These are phyloP conservation scores for Xylariaceae sp. DNA, from an alignment of 2,329 filamentous ascomycete genomes.

Conservation along the genomic window DNA sequence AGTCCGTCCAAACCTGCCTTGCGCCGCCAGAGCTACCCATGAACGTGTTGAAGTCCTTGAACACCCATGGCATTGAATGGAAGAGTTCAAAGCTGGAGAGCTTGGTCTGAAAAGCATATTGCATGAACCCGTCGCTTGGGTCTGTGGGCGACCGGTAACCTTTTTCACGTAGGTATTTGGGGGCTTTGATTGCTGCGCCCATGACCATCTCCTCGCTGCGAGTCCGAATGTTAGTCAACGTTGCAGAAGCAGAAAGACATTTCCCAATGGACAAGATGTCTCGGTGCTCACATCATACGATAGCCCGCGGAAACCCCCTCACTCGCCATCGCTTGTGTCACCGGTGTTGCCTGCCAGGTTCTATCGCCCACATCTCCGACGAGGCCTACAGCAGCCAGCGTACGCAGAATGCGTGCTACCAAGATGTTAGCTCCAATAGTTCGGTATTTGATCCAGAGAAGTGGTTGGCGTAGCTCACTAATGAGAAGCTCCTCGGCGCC, in stretches of 20 bases:
- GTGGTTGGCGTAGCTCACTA: conserved; percentile 10
- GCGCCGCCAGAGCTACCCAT: conserved; percentile 29
- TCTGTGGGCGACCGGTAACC: conserved; percentile 25
- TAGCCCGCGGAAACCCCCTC: conserved; percentile 24
- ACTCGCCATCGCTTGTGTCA: conserved; percentile 23
- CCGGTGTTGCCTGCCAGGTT: conserved; percentile 22
- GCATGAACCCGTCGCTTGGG: conserved; percentile 25
- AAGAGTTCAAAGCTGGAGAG: conserved; percentile 21
- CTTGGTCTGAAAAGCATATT: conserved; percentile 28
- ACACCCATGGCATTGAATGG: conserved; percentile 17
- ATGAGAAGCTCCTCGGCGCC: conserved; percentile 25
- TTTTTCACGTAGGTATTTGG: conserved; percentile 22
- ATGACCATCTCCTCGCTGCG: conserved; percentile 21
- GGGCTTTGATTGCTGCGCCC: conserved; percentile 20
- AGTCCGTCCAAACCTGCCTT: conserved; percentile 23
- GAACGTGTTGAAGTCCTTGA: conserved; percentile 24
- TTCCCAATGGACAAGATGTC: too few species aligned
- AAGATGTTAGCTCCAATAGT: not conserved
- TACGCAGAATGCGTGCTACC: conserved; percentile 15
- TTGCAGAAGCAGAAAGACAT: too few species aligned
- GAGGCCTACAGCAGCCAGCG: conserved; percentile 20
- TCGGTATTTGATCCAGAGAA: not conserved
- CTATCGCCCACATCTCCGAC: conserved; percentile 22
- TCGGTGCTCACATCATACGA: conserved; percentile 24
- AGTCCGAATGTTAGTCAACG: not conserved